Conservation (phyloP, 2,329 filamentous ascomycete species). For the Hymenoscyphus infarciens region DNA sequence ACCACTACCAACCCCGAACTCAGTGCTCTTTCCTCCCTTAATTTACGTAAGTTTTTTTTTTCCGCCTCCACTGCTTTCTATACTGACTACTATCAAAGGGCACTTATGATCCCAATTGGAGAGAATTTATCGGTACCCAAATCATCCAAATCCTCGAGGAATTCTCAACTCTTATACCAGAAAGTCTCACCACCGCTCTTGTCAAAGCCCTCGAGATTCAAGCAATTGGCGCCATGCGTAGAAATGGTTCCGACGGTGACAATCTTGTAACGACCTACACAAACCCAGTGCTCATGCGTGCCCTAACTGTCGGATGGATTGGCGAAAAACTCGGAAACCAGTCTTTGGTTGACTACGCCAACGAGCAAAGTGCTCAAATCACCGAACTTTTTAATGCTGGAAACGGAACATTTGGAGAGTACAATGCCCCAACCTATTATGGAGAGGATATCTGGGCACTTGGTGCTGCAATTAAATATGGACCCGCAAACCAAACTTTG, state of each 20-base stretch:
- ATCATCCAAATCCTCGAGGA: constrained; percentile 57
- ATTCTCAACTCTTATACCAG: constrained; percentile 45
- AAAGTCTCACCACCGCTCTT: constrained; percentile 42
- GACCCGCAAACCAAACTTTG: constrained; percentile 52
- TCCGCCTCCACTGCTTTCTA: no score
- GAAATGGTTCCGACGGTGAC: constrained; percentile 54
- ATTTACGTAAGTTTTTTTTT: constrained; percentile 37
- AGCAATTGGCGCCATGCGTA: constrained; percentile 57
- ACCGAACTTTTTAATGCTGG: constrained; percentile 51
- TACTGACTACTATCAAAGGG: constrained; percentile 34
- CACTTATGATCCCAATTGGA: constrained; percentile 62
- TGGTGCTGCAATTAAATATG: constrained; percentile 48
- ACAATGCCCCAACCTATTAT: constrained; percentile 55
- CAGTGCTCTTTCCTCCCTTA: constrained; percentile 34
- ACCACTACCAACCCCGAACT: constrained; percentile 38
- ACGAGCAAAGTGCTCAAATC: constrained; percentile 51
- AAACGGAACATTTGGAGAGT: constrained; percentile 51
- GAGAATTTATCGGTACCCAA: constrained; percentile 57
- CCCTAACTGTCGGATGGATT: constrained; percentile 55
- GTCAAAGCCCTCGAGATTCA: constrained; percentile 50
- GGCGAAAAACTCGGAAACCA: constrained; percentile 48
- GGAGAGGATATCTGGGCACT: constrained; percentile 54
- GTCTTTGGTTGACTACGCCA: constrained; percentile 58
- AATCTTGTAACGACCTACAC: constrained; percentile 27
- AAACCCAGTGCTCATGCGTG: constrained; percentile 53